A percentile compares a stretch with the other conserved stretches of the same genome.
Evolutionary conservation across 177 flowering plant genomes (phyloP).

Genomic region (Viscum album): DNA sequence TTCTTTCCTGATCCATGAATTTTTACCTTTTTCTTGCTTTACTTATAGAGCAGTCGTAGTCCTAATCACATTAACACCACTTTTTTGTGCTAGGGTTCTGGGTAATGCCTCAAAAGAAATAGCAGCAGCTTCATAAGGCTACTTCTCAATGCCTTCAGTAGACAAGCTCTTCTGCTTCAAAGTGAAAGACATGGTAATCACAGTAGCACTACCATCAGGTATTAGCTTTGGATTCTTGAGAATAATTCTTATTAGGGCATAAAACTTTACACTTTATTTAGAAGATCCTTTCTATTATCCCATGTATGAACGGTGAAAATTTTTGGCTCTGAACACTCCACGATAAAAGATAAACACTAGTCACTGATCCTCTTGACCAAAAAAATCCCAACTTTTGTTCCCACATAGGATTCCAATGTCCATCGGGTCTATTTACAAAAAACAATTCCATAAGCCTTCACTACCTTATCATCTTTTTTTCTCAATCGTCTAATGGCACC

Average conservation of each 20-base stretch:
- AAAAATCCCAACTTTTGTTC: constrained; percentile 84
- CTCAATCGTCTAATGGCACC: constrained; percentile 85
- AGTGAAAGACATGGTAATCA: constrained; percentile 81
- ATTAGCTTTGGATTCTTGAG: constrained; percentile 87
- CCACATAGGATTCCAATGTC: constrained; percentile 88
- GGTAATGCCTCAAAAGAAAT: constrained; percentile 96
- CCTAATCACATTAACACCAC: constrained; percentile 90
- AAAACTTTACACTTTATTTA: constrained; percentile 84
- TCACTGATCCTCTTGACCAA: constrained; percentile 94
- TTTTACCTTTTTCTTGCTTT: constrained; percentile 97
- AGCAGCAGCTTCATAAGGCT: constrained; percentile 99
- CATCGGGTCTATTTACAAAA: constrained; percentile 91
- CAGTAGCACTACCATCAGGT: constrained; percentile 96
- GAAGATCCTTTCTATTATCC: constrained; percentile 89
- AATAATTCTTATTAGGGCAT: constrained; percentile 39
- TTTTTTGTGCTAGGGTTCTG: constrained; percentile 84
- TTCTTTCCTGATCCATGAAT: constrained; percentile 89
- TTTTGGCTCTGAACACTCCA: constrained; percentile 89
- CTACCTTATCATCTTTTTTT: constrained; percentile 86
- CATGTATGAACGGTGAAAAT: constrained; percentile 84
- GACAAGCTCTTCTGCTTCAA: constrained; percentile 91
- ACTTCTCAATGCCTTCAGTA: constrained; percentile 89
- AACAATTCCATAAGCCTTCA: constrained; percentile 92
- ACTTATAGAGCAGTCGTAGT: constrained; percentile 94
- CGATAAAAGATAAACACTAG: constrained; percentile 78